Base-by-base conservation (phyloP, 2,329 filamentous ascomycete genomes). In the Talaromyces sp. region DNA sequence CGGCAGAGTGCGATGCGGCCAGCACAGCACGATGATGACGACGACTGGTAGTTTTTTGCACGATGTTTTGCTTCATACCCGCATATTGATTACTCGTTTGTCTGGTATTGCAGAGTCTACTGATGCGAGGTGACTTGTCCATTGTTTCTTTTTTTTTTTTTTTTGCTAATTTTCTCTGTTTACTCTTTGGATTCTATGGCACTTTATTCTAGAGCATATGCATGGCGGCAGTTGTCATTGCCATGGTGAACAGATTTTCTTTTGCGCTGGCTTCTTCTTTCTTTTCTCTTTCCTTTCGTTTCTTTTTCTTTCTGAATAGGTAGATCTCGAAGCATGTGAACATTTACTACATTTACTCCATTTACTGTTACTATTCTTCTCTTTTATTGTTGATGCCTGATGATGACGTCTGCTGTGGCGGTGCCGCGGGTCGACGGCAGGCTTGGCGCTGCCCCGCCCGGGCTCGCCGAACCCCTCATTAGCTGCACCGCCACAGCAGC, bases 1-100 rank as follows among this genome's bases (percentile, higher is more conserved):
- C 82, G 90, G 68, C 89, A 93, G 78, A 86, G 85, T 65, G 89
- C 88, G 6, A 91, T 91, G 87, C 86, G 87, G 21, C 53, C 53
- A 52, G 85, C 83, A 69, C 85, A 85, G 73, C 81, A 84, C 60
- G 84, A 87, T 21, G 86, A 89, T 19, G 87, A 89, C 53, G 87
- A 89, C 65, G 86, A 90, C 70, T 89, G 87, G 87, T 89, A 31
- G 3, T 61, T 41, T 55, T 52, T 24, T 59, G 52, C 27, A 4
- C 38, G 43, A 51, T 57, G 11, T 21, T 53, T 52, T 52, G 19
- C 52, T 54, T 49, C 49, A 27, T 52, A 52, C 49, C 27, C 24
- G 24, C 19, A 52, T 26, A 17, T 13, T 27, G 49, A 27, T 52
- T 29, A n/a, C 21, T n/a, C 31, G 14, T 52, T 52, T 52, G 49